Base-by-base conservation (phyloP, 768 basidiomycete genomes). In the Tricholoma matsutake region DNA sequence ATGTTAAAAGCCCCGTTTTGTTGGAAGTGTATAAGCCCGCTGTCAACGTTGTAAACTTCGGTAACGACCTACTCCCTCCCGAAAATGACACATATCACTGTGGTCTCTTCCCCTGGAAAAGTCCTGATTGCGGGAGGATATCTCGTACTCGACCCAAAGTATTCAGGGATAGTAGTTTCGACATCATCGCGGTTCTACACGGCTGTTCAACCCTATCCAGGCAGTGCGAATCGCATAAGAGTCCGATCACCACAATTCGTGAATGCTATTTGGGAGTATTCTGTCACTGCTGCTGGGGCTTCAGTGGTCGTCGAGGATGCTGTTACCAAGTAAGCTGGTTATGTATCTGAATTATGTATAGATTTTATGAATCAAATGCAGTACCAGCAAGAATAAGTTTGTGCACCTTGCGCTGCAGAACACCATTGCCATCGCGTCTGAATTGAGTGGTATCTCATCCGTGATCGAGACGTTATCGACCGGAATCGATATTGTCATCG, bases 131-230 rank as follows among this genome's bases (percentile, higher is more conserved):
- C 96, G 9, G 97, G 97, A 2, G 97, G 97, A 1, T 99, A 98
- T 77, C 91, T 99, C 64, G 94, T 99, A 29, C 89, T 98, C 63
- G 95, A 98, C 74, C 88, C 85, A 18, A 76, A 81, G 6, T 94
- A 92, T 71, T 86, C 89, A 31, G 97, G 96, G 54, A 76, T 92
- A 61, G 95, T 96, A 49, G 83, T 98, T 49, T 92, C 94, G 0
- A 95, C 96, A 14, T 93, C 93, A 10, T 94, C 94, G 20, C 86
- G 97, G 41, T 98, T 99, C 77, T 98, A 96, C 75, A 88, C 94
- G 22, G 83, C 86, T 65, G 78, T 96, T 53, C 79, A 76, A 53
- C 70, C 73, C 18, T 64, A 65, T 29, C 51, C 71, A 14, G 59
- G 64, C 5, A 69, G 69, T 6, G 67, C 74, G 35, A 69, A 76